Evolutionary conservation across 2,329 filamentous ascomycete species (phyloP).

Genomic region (Helotiales sp.): DNA sequence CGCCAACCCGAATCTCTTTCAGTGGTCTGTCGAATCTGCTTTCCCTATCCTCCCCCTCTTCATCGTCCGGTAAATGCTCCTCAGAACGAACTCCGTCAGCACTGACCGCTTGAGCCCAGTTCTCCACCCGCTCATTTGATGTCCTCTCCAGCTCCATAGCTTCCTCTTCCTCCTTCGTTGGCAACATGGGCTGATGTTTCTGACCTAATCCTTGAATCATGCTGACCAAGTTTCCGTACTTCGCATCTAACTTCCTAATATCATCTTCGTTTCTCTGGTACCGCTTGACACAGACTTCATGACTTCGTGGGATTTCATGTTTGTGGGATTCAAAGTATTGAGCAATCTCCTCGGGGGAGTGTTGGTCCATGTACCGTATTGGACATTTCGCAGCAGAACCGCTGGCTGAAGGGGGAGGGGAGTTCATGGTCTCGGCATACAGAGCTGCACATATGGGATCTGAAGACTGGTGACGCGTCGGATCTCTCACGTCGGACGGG

Average conservation of each 20-base stretch:
- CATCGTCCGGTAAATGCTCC: conserved; percentile 44
- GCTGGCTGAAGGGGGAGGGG: conserved; percentile 52
- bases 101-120: conserved; percentile 82
- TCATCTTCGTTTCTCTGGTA: conserved; percentile 88
- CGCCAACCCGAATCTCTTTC: conserved; percentile 89
- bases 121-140: conserved; percentile 76
- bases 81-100: conserved; percentile 53
- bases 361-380: conserved; percentile 89
- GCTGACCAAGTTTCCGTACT: conserved; percentile 83
- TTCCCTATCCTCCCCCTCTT: conserved; percentile 62
- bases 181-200: conserved; percentile 87
- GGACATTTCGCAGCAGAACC: conserved; percentile 74
- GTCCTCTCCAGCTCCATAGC: conserved; percentile 51
- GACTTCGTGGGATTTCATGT: conserved; percentile 90
- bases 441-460: conserved; percentile 70
- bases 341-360: conserved; percentile 90
- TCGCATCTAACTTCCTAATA: conserved; percentile 87
- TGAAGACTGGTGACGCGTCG: conserved; percentile 54
- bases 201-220: conserved; percentile 92
- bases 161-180: conserved; percentile 56
- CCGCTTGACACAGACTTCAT: conserved; percentile 87
- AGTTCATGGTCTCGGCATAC: conserved; percentile 59
- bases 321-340: conserved; percentile 95
- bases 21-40: conserved; percentile 83
- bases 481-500: conserved; percentile 45